Evolutionary conservation across 192 early-diverging fungal species (phyloP).

Genomic region (Podila verticillata): DNA sequence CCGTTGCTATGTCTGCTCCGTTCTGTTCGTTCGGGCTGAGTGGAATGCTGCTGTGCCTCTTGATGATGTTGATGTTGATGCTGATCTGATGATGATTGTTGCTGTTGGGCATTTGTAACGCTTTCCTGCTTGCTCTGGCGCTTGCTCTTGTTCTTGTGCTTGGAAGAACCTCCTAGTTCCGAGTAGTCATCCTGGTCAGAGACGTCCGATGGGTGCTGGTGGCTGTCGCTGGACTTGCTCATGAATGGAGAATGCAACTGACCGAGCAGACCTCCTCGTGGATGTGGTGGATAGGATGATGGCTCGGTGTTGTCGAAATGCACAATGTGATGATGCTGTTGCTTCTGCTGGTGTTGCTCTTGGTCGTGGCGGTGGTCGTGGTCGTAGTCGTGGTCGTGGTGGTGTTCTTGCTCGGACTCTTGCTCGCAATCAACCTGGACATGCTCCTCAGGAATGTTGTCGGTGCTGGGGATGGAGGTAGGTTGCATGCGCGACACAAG

Average conservation of each 20-base stretch:
- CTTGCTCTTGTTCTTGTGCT: conserved; percentile 2
- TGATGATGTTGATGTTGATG: conserved; percentile 6
- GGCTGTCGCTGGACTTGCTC: conserved; percentile 19
- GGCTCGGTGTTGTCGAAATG: conserved; percentile 8
- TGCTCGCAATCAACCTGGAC: not conserved
- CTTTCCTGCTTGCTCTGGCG: not conserved
- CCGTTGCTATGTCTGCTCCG: conserved; percentile 25
- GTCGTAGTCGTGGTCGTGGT: not conserved
- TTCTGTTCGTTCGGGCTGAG: not conserved
- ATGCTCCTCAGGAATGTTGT: conserved; percentile 1
- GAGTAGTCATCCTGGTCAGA: not conserved
- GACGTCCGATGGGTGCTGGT: not conserved
- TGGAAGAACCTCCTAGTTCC: conserved; percentile 3
- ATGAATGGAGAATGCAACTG: conserved; percentile 22
- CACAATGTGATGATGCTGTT: conserved; percentile 18
- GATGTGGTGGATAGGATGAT: not conserved
- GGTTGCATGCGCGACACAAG: not conserved
- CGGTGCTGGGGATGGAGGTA: not conserved
- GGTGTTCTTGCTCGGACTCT: not conserved
- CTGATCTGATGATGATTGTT: not conserved
- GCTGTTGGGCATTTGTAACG: not conserved
- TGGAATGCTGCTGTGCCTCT: not conserved
- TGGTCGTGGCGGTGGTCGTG: not conserved
- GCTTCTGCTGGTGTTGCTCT: not conserved
- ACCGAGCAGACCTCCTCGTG: conserved; percentile 6